phyloP scores from a whole-genome alignment of 208 protist species.

The Crithidia acanthocephali region DNA sequence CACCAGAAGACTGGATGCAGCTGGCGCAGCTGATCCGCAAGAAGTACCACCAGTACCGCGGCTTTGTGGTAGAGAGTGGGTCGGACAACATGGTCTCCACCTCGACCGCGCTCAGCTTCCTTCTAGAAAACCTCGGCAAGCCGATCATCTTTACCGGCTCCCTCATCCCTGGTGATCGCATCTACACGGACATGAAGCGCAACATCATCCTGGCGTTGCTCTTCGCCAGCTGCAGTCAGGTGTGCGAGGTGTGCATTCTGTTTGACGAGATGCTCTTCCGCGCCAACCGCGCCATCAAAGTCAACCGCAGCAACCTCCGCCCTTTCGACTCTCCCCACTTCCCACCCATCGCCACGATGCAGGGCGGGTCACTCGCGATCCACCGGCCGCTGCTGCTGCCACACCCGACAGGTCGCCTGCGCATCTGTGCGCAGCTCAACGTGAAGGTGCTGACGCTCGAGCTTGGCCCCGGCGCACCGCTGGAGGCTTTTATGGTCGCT shows the following conservation, averaged over 20 bases:
- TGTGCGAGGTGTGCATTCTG: conserved; percentile 95
- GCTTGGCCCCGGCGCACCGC: conserved; percentile 81
- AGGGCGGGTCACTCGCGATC: conserved; percentile 50
- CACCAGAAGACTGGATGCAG: conserved; percentile 66
- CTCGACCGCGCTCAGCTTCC: conserved; percentile 95
- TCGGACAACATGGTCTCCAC: conserved; percentile 97
- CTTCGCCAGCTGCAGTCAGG: conserved; percentile 82
- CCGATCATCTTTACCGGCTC: conserved; percentile 97
- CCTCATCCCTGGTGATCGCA: conserved; percentile 85
- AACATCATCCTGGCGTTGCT: conserved; percentile 87
- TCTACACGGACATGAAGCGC: conserved; percentile 90
- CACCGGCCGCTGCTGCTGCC: conserved; percentile 49
- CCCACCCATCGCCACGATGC: conserved; percentile 83
- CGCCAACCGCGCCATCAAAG: conserved; percentile 92
- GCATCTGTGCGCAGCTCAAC: conserved; percentile 56
- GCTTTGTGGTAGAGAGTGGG: conserved; percentile 98
- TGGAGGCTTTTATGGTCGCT: conserved; percentile 27
- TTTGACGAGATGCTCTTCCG: conserved; percentile 96
- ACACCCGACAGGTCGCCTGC: conserved; percentile 53
- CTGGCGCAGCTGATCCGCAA: conserved; percentile 72
- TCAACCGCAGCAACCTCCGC: conserved; percentile 65
- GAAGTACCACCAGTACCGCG: conserved; percentile 93
- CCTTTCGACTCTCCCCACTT: conserved; percentile 95
- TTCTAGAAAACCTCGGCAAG: conserved; percentile 97
- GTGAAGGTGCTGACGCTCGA: conserved; percentile 56